These are phyloP conservation scores for Pythium myriotylum DNA, from an alignment of 352 stramenopile genomes.

Conservation along the genomic window DNA sequence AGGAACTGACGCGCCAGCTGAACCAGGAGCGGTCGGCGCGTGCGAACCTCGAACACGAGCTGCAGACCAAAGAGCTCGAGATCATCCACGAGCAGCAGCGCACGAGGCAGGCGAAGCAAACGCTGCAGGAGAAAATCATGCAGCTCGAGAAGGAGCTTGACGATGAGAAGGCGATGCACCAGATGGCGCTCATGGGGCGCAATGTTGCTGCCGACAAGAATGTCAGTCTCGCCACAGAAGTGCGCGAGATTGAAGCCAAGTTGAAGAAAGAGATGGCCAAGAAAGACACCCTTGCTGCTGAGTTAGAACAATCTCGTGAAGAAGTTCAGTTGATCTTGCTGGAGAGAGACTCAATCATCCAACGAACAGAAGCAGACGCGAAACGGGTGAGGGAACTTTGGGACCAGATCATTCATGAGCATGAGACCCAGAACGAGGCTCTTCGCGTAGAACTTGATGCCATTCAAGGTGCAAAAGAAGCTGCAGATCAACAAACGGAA, in stretches of 20 bases:
- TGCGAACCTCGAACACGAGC: slow-evolving; percentile 54
- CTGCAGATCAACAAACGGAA: slow-evolving; percentile 24
- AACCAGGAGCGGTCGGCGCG: slow-evolving; percentile 40
- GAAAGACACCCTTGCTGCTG: slow-evolving; percentile 51
- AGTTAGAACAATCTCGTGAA: slow-evolving; percentile 52
- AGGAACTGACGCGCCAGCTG: slow-evolving; percentile 52
- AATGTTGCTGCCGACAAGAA: slow-evolving; percentile 63
- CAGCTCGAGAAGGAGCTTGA: slow-evolving; percentile 68
- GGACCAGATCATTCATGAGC: slow-evolving; percentile 75
- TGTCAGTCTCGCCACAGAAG: slow-evolving; percentile 41
- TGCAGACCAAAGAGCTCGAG: slow-evolving; percentile 68
- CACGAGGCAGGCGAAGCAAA: slow-evolving; percentile 47
- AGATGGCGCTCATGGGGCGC: slow-evolving; percentile 52
- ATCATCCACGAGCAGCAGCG: slow-evolving; percentile 69
- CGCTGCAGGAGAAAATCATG: slow-evolving; percentile 48
- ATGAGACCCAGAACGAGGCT: slow-evolving; percentile 55
- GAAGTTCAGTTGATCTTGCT: slow-evolving; percentile 43
- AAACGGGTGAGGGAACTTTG: slow-evolving; percentile 75
- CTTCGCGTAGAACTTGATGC: slow-evolving; percentile 48
- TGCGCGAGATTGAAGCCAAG: slow-evolving; percentile 58
- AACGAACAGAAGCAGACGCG: slow-evolving; percentile 72
- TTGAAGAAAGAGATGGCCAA: slow-evolving; percentile 68
- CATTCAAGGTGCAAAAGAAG: slow-evolving; percentile 28
- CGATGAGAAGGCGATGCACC: slow-evolving; percentile 51
- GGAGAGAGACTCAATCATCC: slow-evolving; percentile 63